Base-by-base conservation (phyloP, 495 filamentous ascomycete genomes). In the Xylaria palmicola region DNA sequence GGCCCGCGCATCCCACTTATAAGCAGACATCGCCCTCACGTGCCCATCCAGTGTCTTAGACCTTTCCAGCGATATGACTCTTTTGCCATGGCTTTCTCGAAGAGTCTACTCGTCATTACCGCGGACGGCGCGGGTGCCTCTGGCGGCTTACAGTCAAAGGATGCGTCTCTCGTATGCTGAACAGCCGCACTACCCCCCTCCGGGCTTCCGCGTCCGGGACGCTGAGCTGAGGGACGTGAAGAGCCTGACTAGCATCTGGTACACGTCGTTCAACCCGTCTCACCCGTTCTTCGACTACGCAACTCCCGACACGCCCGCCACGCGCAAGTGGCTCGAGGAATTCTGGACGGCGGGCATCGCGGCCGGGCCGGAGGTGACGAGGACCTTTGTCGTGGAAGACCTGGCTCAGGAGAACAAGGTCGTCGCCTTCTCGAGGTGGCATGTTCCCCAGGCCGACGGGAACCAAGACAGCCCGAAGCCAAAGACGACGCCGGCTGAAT, bases 321-420 rank as follows among this genome's bases (percentile, higher is more conserved):
- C 48, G 6, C 48, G 48, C 13, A 32, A 51, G 34, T 48, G 44
- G 48, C 34, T 51, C 26, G 29, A 51, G 15, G 48, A 51, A 4
- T 3, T 51, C 5, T 51, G 48, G 48, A 51, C n/a, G n/a, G 34
- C 34, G 48, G 44, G 44, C 44, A 48, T 48, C 44, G n/a, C 3
- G 48, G 48, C 48, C 27, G 48, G 48, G 29, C 26, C 26, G 29
- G 27, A 12, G 12, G 48, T 51, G 13, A 36, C 34, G n/a, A 32
- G 48, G 48, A 51, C 48, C 8, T 51, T 51, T 6, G 48, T 51
- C 26, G 30, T 51, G 7, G 48, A 51, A 10, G 44, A 48, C 17
- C 34, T 34, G 48, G 32, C 48, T n/a, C 26, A 51, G 48, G 48
- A 15, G 27, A 51, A 51, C 19, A 51, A 36, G 30, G 4, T 51